A percentile compares a stretch with the other conserved stretches of the same genome.
Evolutionary conservation across 169 alveolate species (phyloP).

Genomic region (Plasmodium sp.): DNA sequence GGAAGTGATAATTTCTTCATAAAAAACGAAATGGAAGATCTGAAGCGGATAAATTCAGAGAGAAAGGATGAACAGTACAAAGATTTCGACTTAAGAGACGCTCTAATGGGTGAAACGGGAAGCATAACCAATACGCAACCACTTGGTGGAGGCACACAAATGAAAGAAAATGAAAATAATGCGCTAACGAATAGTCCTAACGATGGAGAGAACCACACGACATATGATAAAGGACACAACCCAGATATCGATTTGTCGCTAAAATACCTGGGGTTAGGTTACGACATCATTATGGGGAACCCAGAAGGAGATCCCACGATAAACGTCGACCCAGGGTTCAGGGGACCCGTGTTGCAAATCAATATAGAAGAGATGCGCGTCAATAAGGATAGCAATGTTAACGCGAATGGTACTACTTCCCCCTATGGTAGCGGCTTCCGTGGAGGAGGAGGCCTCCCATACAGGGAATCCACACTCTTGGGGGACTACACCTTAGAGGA

Average conservation of each 20-base stretch:
- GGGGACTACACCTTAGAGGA: background rate
- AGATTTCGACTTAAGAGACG: constrained; percentile 32
- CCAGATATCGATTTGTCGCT: constrained; percentile 24
- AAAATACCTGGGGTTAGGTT: constrained; percentile 88
- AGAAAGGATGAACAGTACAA: background rate
- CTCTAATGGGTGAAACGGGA: background rate
- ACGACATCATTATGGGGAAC: constrained; percentile 87
- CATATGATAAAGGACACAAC: background rate
- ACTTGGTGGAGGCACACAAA: background rate
- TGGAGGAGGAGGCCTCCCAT: background rate
- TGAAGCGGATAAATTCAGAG: background rate
- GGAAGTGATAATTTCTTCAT: background rate
- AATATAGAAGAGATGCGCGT: constrained; percentile 9
- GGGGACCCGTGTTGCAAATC: constrained; percentile 85
- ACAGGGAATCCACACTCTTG: background rate
- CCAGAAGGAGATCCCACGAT: constrained; percentile 89
- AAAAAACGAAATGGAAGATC: background rate
- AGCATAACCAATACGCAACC: background rate
- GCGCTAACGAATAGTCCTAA: background rate
- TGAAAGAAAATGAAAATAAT: background rate
- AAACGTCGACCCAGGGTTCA: constrained; percentile 89
- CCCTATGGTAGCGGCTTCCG: background rate
- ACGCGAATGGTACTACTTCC: background rate
- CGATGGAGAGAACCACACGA: background rate
- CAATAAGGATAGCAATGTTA: background rate